These are phyloP conservation scores for Sporothrix brunneoviolacea DNA, from an alignment of 2,329 filamentous ascomycete species.

Conservation along the genomic window DNA sequence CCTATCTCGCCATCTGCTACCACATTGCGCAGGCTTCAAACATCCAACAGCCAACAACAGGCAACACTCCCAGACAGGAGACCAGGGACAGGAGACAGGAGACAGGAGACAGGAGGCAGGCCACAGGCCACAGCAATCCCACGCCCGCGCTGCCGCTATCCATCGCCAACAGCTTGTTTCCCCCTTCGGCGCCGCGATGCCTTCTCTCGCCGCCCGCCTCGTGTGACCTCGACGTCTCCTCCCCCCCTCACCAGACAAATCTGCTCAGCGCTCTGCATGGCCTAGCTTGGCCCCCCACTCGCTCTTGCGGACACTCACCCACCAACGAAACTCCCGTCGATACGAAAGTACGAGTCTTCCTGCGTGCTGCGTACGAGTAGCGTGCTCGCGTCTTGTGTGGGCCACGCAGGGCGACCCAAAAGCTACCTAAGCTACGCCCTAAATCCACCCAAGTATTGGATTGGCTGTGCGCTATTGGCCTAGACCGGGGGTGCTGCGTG, in stretches of 20 bases:
- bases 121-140: too few species aligned
- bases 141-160: too few species aligned
- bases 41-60: constrained; percentile 2
- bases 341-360: too few species aligned
- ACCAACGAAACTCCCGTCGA: neutral
- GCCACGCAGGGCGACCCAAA: constrained; percentile 4
- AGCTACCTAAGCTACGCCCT: neutral
- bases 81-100: too few species aligned
- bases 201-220: too few species aligned
- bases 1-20: constrained; percentile 5
- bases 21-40: neutral
- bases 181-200: neutral
- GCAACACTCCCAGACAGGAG: too few species aligned
- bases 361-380: too few species aligned
- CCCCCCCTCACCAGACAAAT: constrained; percentile 3
- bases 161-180: neutral
- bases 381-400: neutral
- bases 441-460: constrained; percentile 10
- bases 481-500: constrained; percentile 1
- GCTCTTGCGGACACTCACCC: too few species aligned
- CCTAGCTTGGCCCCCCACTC: neutral
- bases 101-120: too few species aligned
- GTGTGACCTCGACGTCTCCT: neutral
- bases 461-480: constrained; percentile 15
- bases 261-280: constrained; percentile 1